Evolutionary conservation across 208 protist genomes (phyloP).

Genomic region (Wallacemonas collosoma): DNA sequence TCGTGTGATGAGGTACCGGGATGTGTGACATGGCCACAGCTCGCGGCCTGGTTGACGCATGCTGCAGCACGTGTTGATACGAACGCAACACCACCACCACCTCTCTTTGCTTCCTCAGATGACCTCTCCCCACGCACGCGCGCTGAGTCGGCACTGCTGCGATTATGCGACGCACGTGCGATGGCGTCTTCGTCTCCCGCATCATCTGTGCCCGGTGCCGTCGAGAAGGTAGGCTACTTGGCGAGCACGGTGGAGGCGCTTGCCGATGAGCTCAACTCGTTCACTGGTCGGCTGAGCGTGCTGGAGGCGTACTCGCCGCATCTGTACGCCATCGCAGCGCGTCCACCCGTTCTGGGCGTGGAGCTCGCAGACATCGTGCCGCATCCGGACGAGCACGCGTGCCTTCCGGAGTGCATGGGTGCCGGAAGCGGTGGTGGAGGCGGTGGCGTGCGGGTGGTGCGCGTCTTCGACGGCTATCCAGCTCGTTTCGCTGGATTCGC

Average conservation of each 20-base stretch:
- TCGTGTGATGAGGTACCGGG: not conserved
- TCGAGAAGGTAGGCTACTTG: not conserved
- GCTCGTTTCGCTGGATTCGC: slow-evolving; percentile 49
- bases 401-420: not conserved
- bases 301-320: slow-evolving; percentile 75
- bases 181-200: not conserved
- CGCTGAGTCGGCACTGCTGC: no score
- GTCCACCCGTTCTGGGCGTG: slow-evolving; percentile 56
- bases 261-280: slow-evolving; percentile 22
- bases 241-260: not conserved
- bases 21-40: not conserved
- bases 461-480: slow-evolving; percentile 51
- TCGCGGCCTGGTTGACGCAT: not conserved
- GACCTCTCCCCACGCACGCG: no score
- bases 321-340: slow-evolving; percentile 40
- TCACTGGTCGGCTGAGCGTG: slow-evolving; percentile 47
- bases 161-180: not conserved
- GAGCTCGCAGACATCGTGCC: slow-evolving; percentile 50
- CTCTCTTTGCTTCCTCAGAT: no score
- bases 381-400: not conserved
- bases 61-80: not conserved
- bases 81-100: no score
- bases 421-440: slow-evolving; percentile 16
- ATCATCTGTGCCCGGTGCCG: not conserved
- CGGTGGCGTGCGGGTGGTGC: slow-evolving; percentile 43